phyloP scores from a whole-genome alignment of 2,329 filamentous ascomycete species.

The Beauveria bassiana region DNA sequence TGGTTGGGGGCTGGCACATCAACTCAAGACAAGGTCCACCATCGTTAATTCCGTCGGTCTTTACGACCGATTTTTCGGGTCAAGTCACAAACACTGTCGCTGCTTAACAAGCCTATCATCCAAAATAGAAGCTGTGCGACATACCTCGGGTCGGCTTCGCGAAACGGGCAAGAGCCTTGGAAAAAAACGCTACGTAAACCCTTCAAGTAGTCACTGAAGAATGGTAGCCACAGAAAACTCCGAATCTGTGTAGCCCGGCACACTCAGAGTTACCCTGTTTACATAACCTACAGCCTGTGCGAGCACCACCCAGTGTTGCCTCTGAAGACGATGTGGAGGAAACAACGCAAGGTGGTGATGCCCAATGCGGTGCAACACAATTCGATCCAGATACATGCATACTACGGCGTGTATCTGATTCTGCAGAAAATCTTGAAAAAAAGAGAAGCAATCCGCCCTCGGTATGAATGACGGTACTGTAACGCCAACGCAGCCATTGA shows the following conservation, averaged over 20 bases:
- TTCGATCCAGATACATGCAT: not conserved
- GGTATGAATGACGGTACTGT: not conserved
- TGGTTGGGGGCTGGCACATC: not conserved
- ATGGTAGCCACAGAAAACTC: not conserved
- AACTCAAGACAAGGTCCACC: not conserved
- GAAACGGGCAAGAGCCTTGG: not conserved
- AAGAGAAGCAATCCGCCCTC: not conserved
- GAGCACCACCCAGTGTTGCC: not conserved
- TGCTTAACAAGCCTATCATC: not conserved
- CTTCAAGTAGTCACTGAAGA: not conserved
- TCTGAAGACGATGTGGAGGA: not conserved
- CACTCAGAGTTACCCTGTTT: no score
- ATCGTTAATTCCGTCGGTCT: not conserved
- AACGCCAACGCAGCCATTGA: not conserved
- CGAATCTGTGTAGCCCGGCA: no score
- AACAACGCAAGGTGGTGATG: slow-evolving; percentile 2
- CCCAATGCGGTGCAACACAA: not conserved
- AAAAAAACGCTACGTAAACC: no score
- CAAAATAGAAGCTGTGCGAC: not conserved
- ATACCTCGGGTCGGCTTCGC: not conserved
- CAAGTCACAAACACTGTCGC: not conserved
- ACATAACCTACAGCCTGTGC: no score
- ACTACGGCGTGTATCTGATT: no score
- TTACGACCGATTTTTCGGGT: not conserved
- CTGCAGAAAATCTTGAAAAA: not conserved